Percentiles rank a stretch among this genome's conserved stretches.
Evolutionary conservation across 768 basidiomycete species (phyloP).

Genomic region (Neoboletus magnificus): DNA sequence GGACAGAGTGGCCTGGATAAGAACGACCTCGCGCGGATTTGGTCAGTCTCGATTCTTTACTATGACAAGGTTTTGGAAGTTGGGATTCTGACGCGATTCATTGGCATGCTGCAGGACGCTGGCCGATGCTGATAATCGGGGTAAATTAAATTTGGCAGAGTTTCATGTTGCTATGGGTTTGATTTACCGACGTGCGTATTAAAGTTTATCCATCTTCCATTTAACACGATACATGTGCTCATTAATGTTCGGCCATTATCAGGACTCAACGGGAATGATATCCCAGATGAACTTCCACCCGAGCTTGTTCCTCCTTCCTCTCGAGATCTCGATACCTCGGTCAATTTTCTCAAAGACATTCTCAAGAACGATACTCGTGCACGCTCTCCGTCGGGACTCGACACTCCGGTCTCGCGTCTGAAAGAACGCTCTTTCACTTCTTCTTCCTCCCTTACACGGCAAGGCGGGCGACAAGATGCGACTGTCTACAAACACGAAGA

Average conservation of each 20-base stretch:
- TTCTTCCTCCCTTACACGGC: constrained; percentile 45
- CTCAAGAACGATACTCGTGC: constrained; percentile 83
- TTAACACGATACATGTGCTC: not conserved
- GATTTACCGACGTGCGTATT: constrained; percentile 85
- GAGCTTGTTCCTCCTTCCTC: constrained; percentile 93
- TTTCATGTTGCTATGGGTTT: constrained; percentile 99
- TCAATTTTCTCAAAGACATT: constrained; percentile 84
- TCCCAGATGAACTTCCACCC: constrained; percentile 81
- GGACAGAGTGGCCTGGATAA: constrained; percentile 86
- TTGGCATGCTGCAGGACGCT: constrained; percentile 59
- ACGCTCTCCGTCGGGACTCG: constrained; percentile 53
- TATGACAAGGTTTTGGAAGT: not conserved
- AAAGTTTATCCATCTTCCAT: not conserved
- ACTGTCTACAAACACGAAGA: constrained; percentile 87
- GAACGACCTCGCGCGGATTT: constrained; percentile 90
- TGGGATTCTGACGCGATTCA: not conserved
- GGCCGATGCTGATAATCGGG: constrained; percentile 90
- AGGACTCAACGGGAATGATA: constrained; percentile 90
- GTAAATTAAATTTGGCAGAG: constrained; percentile 92
- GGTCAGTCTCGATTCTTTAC: constrained; percentile 50
- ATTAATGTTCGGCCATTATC: not conserved
- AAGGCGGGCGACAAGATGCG: constrained; percentile 72
- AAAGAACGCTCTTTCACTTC: constrained; percentile 72
- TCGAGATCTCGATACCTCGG: constrained; percentile 83
- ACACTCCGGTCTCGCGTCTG: constrained; percentile 55